Conservation (phyloP, 164 flowering plant species). For the Annona squamosa region DNA sequence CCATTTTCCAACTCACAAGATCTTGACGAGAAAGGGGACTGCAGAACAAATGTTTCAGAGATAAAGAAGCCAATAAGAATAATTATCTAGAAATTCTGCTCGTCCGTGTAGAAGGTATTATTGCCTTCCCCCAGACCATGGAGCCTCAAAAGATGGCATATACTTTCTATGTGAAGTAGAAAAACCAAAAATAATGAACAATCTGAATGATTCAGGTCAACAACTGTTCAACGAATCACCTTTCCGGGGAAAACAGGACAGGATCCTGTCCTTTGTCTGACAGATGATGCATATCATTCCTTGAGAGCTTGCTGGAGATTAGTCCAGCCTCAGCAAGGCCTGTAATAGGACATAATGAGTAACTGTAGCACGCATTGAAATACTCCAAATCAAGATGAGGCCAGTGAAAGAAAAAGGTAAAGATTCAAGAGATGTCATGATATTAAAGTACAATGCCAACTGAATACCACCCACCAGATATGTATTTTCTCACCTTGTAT, state of each 20-base stretch:
- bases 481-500: conserved; percentile 72
- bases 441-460: neutral
- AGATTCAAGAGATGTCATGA: neutral
- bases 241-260: conserved; percentile 69
- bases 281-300: conserved; percentile 47
- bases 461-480: neutral
- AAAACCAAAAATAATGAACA: conserved; percentile 1
- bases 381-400: neutral
- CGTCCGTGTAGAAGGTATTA: too few species aligned
- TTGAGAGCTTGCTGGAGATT: conserved; percentile 88
- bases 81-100: too few species aligned
- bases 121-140: neutral
- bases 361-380: neutral
- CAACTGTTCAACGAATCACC: conserved; percentile 30
- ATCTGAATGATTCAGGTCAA: neutral
- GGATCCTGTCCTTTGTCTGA: conserved; percentile 37
- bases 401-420: neutral
- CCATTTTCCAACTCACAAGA: conserved; percentile 98
- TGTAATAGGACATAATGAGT: conserved; percentile 21
- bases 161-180: neutral
- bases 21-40: conserved; percentile 96
- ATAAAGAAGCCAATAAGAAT: neutral
- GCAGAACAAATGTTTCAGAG: conserved; percentile 22
- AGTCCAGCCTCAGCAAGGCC: conserved; percentile 99
- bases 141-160: neutral